Evolutionary conservation across 2,329 filamentous ascomycete genomes (phyloP), one percentile per base, ranked within the genome.

Genomic region (Cladophialophora exuberans): DNA sequence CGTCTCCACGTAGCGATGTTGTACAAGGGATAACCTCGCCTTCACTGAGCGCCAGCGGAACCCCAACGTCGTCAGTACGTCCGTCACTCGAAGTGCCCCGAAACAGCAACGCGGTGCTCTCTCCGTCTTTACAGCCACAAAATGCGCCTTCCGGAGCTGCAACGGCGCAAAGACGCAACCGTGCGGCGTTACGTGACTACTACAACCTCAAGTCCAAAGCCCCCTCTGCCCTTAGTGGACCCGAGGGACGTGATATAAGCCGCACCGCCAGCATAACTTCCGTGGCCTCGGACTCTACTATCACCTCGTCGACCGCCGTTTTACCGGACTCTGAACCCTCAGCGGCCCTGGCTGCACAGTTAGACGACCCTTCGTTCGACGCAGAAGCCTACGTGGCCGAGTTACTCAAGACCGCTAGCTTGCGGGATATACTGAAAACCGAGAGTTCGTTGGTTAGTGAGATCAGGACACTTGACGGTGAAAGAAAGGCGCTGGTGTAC

Each of bases 401-500:
- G 3, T 66, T 77, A 1, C 64, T 76, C 2, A 69, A 70, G 20
- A 72, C 69, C 0, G 75, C 73, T 3, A 71, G 71, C 1, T 65
- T 76, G 5, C 67, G 71, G 2, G 75, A 74, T 2, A 72, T 77
- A 18, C 62, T 77, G 6, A 75, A 73, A 41, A 73, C 73, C 1
- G 74, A 77, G 59, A 73, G 74, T 33, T 73, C 72, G 6, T 67
- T 77, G n/a, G 72, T 76, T 5, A 72, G 71, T 62, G 93, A 97
- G 74, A 93, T 96, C 43, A 78, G 91, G 31, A 92, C 90, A 2
- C 79, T 99, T 15, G 94, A 97, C 67, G 93, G 93, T 20, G 94
- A 99, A 79, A 88, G 94, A 72, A 99, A 99, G 75, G 92, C 93
- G 1, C 76, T 99, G 59, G 94, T 99, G 3, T 99, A 99, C 71